Evolutionary conservation across 495 filamentous ascomycete genomes (phyloP).

Genomic region (Talaromyces liani): DNA sequence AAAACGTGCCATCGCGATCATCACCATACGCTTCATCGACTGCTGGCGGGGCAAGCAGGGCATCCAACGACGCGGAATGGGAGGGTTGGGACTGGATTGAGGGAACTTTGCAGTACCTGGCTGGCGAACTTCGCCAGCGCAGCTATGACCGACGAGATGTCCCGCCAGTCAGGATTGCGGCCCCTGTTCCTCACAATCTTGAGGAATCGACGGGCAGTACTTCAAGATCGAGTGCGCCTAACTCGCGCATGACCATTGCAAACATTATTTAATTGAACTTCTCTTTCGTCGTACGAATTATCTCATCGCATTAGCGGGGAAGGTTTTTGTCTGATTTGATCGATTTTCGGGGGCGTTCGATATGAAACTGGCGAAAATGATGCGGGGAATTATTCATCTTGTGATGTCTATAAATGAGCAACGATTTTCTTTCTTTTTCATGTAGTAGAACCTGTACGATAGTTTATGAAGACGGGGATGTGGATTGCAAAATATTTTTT

Average conservation of each 20-base stretch:
- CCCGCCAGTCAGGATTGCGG: conserved; percentile 12
- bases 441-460: background rate
- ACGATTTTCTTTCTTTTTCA: background rate
- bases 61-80: conserved; percentile 28
- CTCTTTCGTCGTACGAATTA: background rate
- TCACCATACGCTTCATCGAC: conserved; percentile 8
- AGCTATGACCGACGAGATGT: conserved; percentile 14
- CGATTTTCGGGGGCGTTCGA: conserved; percentile 1
- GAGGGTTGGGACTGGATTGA: conserved; percentile 49
- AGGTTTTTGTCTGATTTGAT: background rate
- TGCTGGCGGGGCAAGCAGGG: background rate
- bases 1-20: conserved; percentile 16
- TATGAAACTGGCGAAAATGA: background rate
- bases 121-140: conserved; percentile 29
- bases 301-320: background rate
- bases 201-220: conserved; percentile 32
- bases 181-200: conserved; percentile 15
- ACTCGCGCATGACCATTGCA: conserved; percentile 68
- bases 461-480: background rate
- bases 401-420: background rate
- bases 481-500: background rate
- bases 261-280: conserved; percentile 53
- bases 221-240: conserved; percentile 25
- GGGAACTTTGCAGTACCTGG: conserved; percentile 38
- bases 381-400: background rate